A percentile compares a stretch with the other conserved stretches of the same genome.
Evolutionary conservation across 2,329 filamentous ascomycete genomes (phyloP).

Genomic region (Colletotrichum cordylinicola): DNA sequence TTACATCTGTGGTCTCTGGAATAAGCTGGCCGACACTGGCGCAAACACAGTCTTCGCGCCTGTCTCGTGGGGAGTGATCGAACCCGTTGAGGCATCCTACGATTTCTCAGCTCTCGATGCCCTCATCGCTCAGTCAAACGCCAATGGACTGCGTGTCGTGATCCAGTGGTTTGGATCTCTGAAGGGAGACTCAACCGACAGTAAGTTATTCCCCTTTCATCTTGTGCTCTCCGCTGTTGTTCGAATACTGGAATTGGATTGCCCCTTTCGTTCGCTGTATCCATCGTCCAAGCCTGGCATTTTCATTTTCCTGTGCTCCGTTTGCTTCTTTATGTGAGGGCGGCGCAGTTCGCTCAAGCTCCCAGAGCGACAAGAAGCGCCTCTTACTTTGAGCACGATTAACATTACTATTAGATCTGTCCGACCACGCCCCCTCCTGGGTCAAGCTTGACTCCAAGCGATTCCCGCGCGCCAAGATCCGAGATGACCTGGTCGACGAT

Average conservation of each 20-base stretch:
- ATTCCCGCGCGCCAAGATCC: neutral
- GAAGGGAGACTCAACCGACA: neutral
- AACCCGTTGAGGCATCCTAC: conserved; percentile 33
- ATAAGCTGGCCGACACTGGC: conserved; percentile 25
- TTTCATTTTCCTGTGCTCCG: neutral
- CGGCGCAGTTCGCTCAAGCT: neutral
- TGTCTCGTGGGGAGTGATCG: conserved; percentile 36
- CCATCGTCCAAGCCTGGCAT: neutral
- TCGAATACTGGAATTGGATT: neutral
- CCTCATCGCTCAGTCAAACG: conserved; percentile 27
- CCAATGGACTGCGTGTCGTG: conserved; percentile 2
- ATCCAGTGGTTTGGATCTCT: neutral
- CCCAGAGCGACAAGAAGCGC: neutral
- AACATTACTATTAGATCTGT: neutral
- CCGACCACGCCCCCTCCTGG: neutral
- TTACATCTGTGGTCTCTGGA: conserved; percentile 31
- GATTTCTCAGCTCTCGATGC: conserved; percentile 30
- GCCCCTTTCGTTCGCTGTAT: neutral
- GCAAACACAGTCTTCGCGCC: conserved; percentile 35
- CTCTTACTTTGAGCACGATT: neutral
- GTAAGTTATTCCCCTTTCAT: neutral
- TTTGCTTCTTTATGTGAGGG: neutral
- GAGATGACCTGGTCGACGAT: neutral
- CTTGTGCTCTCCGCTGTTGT: neutral
- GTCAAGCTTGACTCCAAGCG: neutral